Conservation (phyloP, 768 basidiomycete species). For the Grammothele lineata region DNA sequence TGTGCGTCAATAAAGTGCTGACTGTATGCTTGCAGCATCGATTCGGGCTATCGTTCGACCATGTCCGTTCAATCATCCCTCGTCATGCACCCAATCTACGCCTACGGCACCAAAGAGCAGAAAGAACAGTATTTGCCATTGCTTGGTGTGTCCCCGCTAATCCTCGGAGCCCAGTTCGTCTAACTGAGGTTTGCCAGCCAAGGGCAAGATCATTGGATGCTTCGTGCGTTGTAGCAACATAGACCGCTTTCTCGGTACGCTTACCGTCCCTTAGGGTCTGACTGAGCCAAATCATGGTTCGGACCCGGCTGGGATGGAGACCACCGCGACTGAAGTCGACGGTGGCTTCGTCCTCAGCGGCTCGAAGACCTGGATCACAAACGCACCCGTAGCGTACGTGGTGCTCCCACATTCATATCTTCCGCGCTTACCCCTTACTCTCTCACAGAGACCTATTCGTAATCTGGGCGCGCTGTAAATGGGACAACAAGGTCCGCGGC, state of each 20-base stretch:
- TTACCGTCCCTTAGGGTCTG: constrained; percentile 54
- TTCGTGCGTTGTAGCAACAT: no score
- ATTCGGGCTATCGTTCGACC: constrained; percentile 94
- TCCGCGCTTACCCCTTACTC: constrained; percentile 2
- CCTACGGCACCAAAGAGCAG: constrained; percentile 86
- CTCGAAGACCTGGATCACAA: constrained; percentile 97
- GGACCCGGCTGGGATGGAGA: constrained; percentile 97
- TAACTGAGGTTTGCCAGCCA: constrained; percentile 42
- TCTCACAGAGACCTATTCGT: constrained; percentile 75
- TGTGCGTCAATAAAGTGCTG: no score
- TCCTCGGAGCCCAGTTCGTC: not conserved
- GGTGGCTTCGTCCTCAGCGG: constrained; percentile 87
- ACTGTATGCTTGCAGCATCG: constrained; percentile 51
- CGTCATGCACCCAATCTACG: constrained; percentile 91
- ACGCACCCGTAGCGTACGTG: constrained; percentile 82
- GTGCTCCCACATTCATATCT: not conserved
- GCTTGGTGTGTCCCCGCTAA: constrained; percentile 48
- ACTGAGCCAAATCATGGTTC: constrained; percentile 98
- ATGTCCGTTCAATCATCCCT: constrained; percentile 95
- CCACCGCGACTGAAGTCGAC: constrained; percentile 77
- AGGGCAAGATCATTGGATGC: constrained; percentile 85
- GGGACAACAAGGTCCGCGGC: constrained; percentile 88
- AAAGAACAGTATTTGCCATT: constrained; percentile 88
- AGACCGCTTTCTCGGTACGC: no score
- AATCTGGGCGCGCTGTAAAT: constrained; percentile 92